Conservation (phyloP, 192 early-diverging fungal genomes). For the Linnemannia hyalina region DNA sequence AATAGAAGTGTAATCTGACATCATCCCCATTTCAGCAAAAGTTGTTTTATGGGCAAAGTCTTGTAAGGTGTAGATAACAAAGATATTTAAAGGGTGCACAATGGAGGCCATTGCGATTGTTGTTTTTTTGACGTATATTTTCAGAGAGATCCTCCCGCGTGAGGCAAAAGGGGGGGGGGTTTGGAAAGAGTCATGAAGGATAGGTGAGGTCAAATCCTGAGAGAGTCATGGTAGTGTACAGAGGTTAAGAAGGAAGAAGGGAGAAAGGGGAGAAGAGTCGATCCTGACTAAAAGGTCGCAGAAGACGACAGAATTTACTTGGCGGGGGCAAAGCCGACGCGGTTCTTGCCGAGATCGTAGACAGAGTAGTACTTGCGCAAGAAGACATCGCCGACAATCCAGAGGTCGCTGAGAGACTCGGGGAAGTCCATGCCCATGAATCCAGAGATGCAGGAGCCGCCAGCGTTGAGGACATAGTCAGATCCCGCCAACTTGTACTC, state of each 20-base stretch:
- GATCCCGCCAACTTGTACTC: conserved; percentile 73
- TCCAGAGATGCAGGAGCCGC: conserved; percentile 78
- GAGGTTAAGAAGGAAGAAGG: neutral
- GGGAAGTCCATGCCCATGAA: conserved; percentile 97
- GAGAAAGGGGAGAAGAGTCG: neutral
- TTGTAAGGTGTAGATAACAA: neutral
- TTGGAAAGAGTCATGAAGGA: neutral
- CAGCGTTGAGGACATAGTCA: conserved; percentile 69
- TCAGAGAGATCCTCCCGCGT: neutral
- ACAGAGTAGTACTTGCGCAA: conserved; percentile 86
- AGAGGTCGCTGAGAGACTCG: conserved; percentile 78
- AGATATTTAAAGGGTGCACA: neutral
- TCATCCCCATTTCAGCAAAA: too few species aligned
- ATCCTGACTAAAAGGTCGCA: neutral
- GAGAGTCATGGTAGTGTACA: conserved; percentile 5
- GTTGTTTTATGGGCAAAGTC: neutral
- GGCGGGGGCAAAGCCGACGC: conserved; percentile 72
- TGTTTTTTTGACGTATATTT: neutral
- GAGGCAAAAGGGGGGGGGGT: neutral
- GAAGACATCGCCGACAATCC: conserved; percentile 90
- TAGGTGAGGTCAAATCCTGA: neutral
- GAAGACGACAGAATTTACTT: conserved; percentile 26
- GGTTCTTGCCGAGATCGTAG: conserved; percentile 77
- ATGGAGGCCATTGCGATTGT: neutral
- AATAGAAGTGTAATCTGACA: too few species aligned